Base-by-base conservation (phyloP, 148 eudicot genomes). In the Nyssa sinensis region DNA sequence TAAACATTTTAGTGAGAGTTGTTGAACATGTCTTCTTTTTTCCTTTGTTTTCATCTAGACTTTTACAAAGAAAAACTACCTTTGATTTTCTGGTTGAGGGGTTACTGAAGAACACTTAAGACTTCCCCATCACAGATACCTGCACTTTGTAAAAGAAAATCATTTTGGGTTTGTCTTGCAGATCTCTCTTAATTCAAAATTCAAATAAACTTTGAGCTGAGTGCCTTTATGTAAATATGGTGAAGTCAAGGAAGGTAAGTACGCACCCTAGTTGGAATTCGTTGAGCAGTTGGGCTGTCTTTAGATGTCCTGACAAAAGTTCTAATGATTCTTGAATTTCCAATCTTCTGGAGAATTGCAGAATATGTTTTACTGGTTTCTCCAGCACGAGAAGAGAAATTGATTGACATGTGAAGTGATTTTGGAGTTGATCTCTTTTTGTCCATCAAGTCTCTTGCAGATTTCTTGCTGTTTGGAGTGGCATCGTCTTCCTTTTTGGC, bases 201-300 rank as follows among this genome's bases (percentile, higher is more conserved):
- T n/a, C n/a, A n/a, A n/a, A n/a, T n/a, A n/a, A 55, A n/a, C 24
- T 55, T 11, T 1, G 51, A n/a, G 21, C 23, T 55, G 7, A 7
- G 19, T 55, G 59, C 59, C n/a, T 49, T 13, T 49, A 19, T n/a
- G 59, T 19, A n/a, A 17, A 55, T 17, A n/a, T 53, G 13, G 33
- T 14, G 34, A 58, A 55, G 17, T 1, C 19, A 72, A 49, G 66
- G 53, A 49, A 70, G 24, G 64, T n/a, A 76, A 30, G 58, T 34
- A 76, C 74, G 65, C 77, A 90, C 97, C 91, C 73, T 77, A 77
- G 80, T 80, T 30, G 84, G 84, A 75, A 82, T 83, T 82, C 75
- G 84, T 44, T 39, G 72, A 79, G 75, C 51, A 34, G 70, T 73
- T 37, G 79, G 53, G 74, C 77, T 81, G 69, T 85, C 83, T 79